A percentile compares a stretch with the other conserved stretches of the same genome.
phyloP scores from a whole-genome alignment of 805 yeast species.

The Candida insectalens region DNA sequence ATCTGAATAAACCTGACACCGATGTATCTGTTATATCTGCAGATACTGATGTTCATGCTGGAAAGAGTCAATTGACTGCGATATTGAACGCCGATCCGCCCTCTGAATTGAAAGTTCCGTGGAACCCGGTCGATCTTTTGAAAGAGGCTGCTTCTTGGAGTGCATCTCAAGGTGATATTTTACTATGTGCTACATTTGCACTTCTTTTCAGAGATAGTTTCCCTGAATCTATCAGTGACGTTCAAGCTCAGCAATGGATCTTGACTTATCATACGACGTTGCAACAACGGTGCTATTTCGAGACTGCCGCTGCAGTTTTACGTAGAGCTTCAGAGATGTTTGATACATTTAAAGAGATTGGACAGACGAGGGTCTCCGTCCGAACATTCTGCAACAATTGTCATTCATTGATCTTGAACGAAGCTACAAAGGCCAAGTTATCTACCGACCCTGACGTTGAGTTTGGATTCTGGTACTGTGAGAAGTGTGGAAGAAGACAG shows the following conservation, averaged over 20 bases:
- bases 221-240: slow-evolving; percentile 19
- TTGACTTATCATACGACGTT: slow-evolving; percentile 45
- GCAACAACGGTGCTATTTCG: slow-evolving; percentile 39
- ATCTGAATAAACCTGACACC: too few relatives aligned
- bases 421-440: slow-evolving; percentile 34
- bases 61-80: slow-evolving; percentile 21
- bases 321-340: slow-evolving; percentile 25
- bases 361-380: slow-evolving; percentile 31
- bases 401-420: slow-evolving; percentile 49
- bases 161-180: slow-evolving; percentile 51
- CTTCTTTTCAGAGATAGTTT: slow-evolving; percentile 39
- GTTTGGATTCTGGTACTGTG: slow-evolving; percentile 83
- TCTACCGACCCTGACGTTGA: slow-evolving; percentile 23
- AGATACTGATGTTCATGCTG: neutral
- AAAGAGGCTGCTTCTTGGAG: slow-evolving; percentile 45
- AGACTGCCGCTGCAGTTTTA: slow-evolving; percentile 47
- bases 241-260: slow-evolving; percentile 44
- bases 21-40: neutral
- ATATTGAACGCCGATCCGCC: slow-evolving; percentile 11
- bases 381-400: slow-evolving; percentile 57
- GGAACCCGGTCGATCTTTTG: slow-evolving; percentile 45
- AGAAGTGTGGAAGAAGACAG: slow-evolving; percentile 47
- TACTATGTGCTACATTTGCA: slow-evolving; percentile 48
- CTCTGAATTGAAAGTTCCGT: slow-evolving; percentile 31
- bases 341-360: slow-evolving; percentile 24